A percentile compares a stretch with the other conserved stretches of the same genome.
Conservation (phyloP, 176 grass and related monocot species). For the Otatea glauca region DNA sequence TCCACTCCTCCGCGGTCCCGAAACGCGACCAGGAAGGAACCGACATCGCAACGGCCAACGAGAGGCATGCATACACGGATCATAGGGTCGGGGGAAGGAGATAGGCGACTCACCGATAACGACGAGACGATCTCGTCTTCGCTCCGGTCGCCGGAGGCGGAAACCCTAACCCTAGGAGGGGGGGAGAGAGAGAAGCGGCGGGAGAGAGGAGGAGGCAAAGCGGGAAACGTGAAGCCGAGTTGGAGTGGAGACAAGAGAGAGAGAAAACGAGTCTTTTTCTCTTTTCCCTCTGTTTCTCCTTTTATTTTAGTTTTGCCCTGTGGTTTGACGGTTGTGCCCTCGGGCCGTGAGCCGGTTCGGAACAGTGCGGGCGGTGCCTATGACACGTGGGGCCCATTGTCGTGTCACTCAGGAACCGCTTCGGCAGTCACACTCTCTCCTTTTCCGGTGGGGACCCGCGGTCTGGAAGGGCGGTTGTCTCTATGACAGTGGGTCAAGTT, state of each 20-base stretch:
- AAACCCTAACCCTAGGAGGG: slow-evolving; percentile 39
- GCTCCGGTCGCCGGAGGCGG: neutral
- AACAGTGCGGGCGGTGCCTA: neutral
- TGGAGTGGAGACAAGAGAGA: neutral
- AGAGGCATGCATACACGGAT: slow-evolving; percentile 6
- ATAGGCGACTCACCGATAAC: slow-evolving; percentile 1
- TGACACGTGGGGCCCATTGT: neutral
- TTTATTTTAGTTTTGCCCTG: neutral
- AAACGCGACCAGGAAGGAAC: neutral
- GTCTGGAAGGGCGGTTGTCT: no score
- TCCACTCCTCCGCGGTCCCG: neutral
- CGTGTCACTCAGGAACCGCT: neutral
- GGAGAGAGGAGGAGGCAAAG: slow-evolving; percentile 6
- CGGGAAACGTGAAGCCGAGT: slow-evolving; percentile 37
- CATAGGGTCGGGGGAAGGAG: neutral
- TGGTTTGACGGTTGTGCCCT: slow-evolving; percentile 25
- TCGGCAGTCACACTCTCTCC: neutral
- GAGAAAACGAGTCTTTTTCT: neutral
- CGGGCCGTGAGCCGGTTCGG: neutral
- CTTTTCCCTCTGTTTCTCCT: neutral
- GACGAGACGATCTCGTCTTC: neutral
- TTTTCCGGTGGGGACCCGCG: neutral
- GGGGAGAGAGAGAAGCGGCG: no score
- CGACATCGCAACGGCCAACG: slow-evolving; percentile 4
- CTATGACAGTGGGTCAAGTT: neutral